Evolutionary conservation across 768 basidiomycete species (phyloP).

Genomic region (Fomitopsis serialis): DNA sequence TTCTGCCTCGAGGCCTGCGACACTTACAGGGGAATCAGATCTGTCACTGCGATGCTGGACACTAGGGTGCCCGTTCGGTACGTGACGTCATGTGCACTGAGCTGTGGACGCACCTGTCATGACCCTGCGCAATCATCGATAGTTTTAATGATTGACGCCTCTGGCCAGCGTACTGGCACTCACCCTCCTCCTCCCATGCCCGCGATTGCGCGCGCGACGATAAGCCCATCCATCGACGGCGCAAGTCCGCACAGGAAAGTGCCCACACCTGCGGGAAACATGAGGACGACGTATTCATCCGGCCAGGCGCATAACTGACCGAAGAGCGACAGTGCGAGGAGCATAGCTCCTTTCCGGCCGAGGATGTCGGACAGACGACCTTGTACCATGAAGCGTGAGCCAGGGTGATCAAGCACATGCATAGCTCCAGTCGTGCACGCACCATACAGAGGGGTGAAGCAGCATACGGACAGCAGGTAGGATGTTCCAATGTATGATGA

Average conservation of each 20-base stretch:
- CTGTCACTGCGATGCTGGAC: constrained; percentile 77
- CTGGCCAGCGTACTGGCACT: constrained; percentile 25
- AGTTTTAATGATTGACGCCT: constrained; percentile 18
- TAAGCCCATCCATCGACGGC: constrained; percentile 77
- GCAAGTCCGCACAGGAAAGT: constrained; percentile 86
- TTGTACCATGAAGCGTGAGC: constrained; percentile 23
- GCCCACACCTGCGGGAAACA: constrained; percentile 52
- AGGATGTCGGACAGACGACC: constrained; percentile 82
- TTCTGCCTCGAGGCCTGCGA: not conserved
- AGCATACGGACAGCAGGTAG: constrained; percentile 83
- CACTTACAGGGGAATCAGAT: constrained; percentile 82
- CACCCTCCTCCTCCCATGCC: constrained; percentile 92
- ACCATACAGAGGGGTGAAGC: constrained; percentile 89
- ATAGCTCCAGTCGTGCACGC: constrained; percentile 14
- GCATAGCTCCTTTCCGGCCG: constrained; percentile 82
- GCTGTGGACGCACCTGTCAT: constrained; percentile 62
- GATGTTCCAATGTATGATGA: constrained; percentile 87
- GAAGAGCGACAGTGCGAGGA: constrained; percentile 79
- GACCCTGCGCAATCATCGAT: constrained; percentile 43
- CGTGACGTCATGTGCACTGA: constrained; percentile 14
- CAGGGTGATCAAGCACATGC: not conserved
- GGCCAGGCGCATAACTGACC: constrained; percentile 37
- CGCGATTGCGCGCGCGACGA: constrained; percentile 77
- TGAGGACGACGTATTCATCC: not conserved
- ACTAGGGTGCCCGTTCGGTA: constrained; percentile 40